Evolutionary conservation across 345 rosid species (phyloP).

Genomic region (Leavenworthia alabamica): DNA sequence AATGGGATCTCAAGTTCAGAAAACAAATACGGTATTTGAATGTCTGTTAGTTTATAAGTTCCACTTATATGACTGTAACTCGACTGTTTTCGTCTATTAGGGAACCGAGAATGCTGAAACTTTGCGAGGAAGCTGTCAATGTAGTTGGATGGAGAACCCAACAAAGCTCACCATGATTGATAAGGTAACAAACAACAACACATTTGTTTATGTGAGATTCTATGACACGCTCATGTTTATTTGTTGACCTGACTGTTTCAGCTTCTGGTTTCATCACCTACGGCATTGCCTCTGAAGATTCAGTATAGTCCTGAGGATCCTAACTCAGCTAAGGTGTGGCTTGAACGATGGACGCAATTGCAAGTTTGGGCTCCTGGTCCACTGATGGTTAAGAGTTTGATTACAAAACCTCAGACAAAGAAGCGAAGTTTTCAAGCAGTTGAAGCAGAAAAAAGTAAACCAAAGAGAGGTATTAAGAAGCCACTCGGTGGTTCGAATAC

Average conservation of each 20-base stretch:
- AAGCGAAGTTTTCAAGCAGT: slow-evolving; percentile 30
- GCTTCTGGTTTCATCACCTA: slow-evolving; percentile 52
- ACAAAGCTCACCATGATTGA: slow-evolving; percentile 42
- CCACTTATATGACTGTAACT: background rate
- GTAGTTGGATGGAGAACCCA: slow-evolving; percentile 32
- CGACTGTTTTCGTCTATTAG: slow-evolving; percentile 26
- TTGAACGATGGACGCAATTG: slow-evolving; percentile 63
- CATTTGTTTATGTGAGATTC: background rate
- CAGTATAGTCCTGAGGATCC: slow-evolving; percentile 51
- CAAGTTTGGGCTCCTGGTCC: slow-evolving; percentile 49
- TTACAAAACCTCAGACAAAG: slow-evolving; percentile 34
- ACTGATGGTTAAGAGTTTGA: slow-evolving; percentile 31
- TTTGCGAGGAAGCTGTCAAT: slow-evolving; percentile 25
- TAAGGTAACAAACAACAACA: slow-evolving; percentile 43
- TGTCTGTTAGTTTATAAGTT: background rate
- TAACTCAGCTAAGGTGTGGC: slow-evolving; percentile 61
- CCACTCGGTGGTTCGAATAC: slow-evolving; percentile 28
- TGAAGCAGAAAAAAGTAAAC: slow-evolving; percentile 36
- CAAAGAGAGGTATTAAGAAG: slow-evolving; percentile 45
- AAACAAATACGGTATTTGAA: slow-evolving; percentile 17
- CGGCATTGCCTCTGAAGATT: slow-evolving; percentile 39
- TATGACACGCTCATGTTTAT: background rate
- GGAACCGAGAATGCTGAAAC: slow-evolving; percentile 28
- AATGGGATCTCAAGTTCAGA: slow-evolving; percentile 32
- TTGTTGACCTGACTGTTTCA: slow-evolving; percentile 28